Conservation (phyloP, 768 basidiomycete species). For the Mycena sanguinolenta region DNA sequence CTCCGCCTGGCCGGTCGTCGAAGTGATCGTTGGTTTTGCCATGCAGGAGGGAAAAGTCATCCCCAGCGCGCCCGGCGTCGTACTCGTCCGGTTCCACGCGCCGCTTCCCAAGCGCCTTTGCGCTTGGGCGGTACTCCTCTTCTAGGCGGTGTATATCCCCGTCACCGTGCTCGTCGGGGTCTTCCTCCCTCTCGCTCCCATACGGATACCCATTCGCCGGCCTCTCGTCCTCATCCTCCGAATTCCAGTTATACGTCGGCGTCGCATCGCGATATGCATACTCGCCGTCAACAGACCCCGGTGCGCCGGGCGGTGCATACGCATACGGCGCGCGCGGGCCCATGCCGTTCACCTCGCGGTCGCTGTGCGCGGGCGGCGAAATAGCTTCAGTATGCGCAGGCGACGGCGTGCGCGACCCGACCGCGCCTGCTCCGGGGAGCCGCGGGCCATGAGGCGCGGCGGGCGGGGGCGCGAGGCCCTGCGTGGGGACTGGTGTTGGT, state of each 20-base stretch:
- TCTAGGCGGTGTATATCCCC: no score
- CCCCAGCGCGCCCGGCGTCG: slow-evolving; percentile 56
- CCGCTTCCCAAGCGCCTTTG: slow-evolving; percentile 91
- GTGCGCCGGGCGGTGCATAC: slow-evolving; percentile 30
- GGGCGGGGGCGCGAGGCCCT: slow-evolving; percentile 72
- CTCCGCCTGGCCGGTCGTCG: slow-evolving; percentile 59
- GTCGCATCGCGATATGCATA: slow-evolving; percentile 7
- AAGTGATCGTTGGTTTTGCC: slow-evolving; percentile 62
- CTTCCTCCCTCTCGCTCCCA: no score
- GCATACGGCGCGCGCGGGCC: slow-evolving; percentile 2
- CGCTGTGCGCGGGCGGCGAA: no score
- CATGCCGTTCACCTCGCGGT: slow-evolving; percentile 23
- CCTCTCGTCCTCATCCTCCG: slow-evolving; percentile 35
- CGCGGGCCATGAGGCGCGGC: slow-evolving; percentile 81
- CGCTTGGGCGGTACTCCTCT: slow-evolving; percentile 77
- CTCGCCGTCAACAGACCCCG: slow-evolving; percentile 13
- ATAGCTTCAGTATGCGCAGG: slow-evolving; percentile 66
- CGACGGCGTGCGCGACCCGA: slow-evolving; percentile 78
- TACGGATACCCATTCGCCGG: no score
- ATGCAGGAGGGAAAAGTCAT: slow-evolving; percentile 53
- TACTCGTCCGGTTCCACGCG: slow-evolving; percentile 67
- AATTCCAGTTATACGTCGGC: background rate
- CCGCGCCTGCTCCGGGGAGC: slow-evolving; percentile 60
- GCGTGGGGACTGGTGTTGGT: slow-evolving; percentile 3
- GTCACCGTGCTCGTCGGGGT: slow-evolving; percentile 38